Percentiles rank a stretch among this genome's conserved stretches.
Conservation (phyloP, 257 asterid genomes). For the Solanum clarkiae region DNA sequence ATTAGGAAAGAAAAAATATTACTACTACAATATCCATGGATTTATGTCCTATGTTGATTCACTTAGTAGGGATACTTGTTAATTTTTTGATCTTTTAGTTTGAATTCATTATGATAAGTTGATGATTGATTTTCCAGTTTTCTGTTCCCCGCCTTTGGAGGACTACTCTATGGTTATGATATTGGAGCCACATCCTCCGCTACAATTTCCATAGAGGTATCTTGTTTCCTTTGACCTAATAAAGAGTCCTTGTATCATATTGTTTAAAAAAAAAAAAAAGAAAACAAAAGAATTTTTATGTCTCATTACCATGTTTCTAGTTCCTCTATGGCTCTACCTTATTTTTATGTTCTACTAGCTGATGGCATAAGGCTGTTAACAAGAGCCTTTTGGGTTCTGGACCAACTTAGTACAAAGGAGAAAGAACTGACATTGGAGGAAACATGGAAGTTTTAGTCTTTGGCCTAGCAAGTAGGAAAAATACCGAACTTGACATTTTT, state of each 20-base stretch:
- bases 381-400: background rate
- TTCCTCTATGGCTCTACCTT: background rate
- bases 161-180: slow-evolving; percentile 91
- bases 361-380: background rate
- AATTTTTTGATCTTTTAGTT: background rate
- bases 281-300: background rate
- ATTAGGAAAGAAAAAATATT: background rate
- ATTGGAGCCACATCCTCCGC: slow-evolving; percentile 98
- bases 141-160: slow-evolving; percentile 93
- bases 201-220: slow-evolving; percentile 76
- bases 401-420: background rate
- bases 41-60: background rate
- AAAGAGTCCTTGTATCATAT: background rate
- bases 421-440: background rate
- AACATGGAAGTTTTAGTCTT: background rate
- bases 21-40: background rate
- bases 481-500: background rate
- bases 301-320: background rate
- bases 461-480: background rate
- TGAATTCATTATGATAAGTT: background rate
- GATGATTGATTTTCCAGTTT: slow-evolving; percentile 44
- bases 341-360: background rate
- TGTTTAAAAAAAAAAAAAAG: background rate
- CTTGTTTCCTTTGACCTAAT: background rate
- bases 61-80: background rate